Conservation (phyloP, 768 basidiomycete genomes). For the Multifurca ochricompacta region DNA sequence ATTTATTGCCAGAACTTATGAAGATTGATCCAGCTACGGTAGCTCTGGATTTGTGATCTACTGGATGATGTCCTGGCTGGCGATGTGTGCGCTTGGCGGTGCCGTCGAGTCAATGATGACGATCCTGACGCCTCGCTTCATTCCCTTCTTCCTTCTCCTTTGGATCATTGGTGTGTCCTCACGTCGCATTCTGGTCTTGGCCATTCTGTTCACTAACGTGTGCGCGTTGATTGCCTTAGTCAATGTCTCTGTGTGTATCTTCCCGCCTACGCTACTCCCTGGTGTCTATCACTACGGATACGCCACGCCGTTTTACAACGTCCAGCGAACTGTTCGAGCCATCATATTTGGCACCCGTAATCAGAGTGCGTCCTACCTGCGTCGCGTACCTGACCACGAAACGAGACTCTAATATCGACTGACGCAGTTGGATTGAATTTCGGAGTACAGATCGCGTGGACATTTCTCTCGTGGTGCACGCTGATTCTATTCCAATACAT, state of each 20-base stretch:
- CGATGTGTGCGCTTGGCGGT: constrained; percentile 52
- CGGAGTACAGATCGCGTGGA: constrained; percentile 52
- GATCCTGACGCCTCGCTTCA: constrained; percentile 42
- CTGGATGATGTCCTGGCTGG: constrained; percentile 58
- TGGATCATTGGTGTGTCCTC: constrained; percentile 51
- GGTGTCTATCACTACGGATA: constrained; percentile 57
- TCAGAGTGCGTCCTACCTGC: constrained; percentile 33
- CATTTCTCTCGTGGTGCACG: constrained; percentile 44
- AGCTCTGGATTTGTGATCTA: constrained; percentile 50
- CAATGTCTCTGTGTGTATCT: constrained; percentile 50
- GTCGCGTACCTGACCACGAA: neutral
- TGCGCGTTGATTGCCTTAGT: constrained; percentile 26
- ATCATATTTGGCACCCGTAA: constrained; percentile 63
- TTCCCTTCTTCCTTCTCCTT: constrained; percentile 53
- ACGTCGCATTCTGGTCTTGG: neutral
- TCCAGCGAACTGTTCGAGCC: constrained; percentile 50
- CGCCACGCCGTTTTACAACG: constrained; percentile 65
- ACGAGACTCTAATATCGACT: neutral
- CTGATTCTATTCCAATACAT: constrained; percentile 44
- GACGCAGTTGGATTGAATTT: constrained; percentile 52
- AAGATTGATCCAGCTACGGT: constrained; percentile 34
- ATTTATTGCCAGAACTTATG: neutral
- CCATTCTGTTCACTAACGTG: neutral
- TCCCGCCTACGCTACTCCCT: constrained; percentile 54
- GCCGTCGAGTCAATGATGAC: constrained; percentile 54